These are phyloP conservation scores for Plasmodium knowlesi DNA, from an alignment of 169 alveolate genomes.

Conservation along the genomic window DNA sequence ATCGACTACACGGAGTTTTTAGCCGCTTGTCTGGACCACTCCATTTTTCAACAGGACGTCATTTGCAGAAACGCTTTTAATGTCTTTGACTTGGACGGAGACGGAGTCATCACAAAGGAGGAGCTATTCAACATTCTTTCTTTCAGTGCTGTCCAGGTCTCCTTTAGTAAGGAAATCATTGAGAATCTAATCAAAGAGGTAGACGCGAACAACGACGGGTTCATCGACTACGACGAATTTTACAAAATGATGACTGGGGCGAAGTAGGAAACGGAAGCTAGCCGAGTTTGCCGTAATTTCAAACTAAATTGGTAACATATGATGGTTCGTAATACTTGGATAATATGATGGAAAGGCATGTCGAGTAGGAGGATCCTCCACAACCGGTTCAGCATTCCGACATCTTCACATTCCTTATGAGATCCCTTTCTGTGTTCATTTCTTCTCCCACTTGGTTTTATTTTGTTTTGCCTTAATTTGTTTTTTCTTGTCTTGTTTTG, in stretches of 20 bases:
- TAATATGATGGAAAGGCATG: not conserved
- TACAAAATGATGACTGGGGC: slow-evolving; percentile 82
- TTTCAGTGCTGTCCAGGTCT: slow-evolving; percentile 31
- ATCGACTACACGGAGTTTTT: slow-evolving; percentile 95
- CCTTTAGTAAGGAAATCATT: slow-evolving; percentile 77
- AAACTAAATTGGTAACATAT: not conserved
- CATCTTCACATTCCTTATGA: not conserved
- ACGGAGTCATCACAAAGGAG: slow-evolving; percentile 91
- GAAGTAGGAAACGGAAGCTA: not conserved
- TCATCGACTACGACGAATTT: slow-evolving; percentile 83
- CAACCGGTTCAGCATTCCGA: not conserved
- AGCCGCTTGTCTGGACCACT: slow-evolving; percentile 94
- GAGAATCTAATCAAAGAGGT: slow-evolving; percentile 71
- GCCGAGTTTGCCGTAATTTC: not conserved
- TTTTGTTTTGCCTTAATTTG: not conserved
- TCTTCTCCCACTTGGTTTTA: not conserved
- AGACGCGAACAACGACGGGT: slow-evolving; percentile 85
- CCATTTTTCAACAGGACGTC: slow-evolving; percentile 87
- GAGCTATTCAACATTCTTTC: slow-evolving; percentile 79
- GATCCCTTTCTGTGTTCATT: not conserved
- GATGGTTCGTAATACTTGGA: not conserved
- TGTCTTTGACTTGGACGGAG: slow-evolving; percentile 92
- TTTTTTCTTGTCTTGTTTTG: not conserved
- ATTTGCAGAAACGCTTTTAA: slow-evolving; percentile 92
- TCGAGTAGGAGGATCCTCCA: not conserved